Percentiles rank a stretch among this genome's conserved stretches.
phyloP scores from a whole-genome alignment of 202 grass and related monocot genomes.

The Schoenoplectus triqueter region DNA sequence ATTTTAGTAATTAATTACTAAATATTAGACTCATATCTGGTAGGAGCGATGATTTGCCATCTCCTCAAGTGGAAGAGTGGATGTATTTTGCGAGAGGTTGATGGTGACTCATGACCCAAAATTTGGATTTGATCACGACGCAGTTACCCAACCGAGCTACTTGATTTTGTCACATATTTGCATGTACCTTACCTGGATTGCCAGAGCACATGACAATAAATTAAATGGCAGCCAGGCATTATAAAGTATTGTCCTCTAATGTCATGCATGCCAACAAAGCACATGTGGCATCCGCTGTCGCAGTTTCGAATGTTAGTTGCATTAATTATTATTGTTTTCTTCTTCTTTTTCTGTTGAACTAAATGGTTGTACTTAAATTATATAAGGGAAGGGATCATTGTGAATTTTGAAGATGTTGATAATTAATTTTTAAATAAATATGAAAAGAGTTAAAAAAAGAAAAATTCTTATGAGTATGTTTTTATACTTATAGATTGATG shows the following conservation, averaged over 20 bases:
- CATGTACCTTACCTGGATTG: not conserved
- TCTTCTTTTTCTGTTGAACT: not conserved
- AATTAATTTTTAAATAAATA: too few relatives aligned
- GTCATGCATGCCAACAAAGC: constrained; percentile 3
- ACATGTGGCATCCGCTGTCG: not conserved
- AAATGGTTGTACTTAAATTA: not conserved
- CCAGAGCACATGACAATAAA: not conserved
- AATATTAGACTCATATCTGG: too few relatives aligned
- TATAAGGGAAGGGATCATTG: too few relatives aligned
- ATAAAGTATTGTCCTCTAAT: not conserved
- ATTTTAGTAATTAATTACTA: too few relatives aligned
- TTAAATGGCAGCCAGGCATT: not conserved
- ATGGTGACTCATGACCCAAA: not conserved
- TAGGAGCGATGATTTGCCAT: too few relatives aligned
- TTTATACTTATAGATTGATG: too few relatives aligned
- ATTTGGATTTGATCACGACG: not conserved
- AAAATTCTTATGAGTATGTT: too few relatives aligned
- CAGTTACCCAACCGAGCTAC: not conserved
- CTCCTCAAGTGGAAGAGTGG: too few relatives aligned
- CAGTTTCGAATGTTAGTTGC: not conserved
- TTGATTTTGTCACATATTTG: not conserved
- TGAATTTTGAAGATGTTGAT: too few relatives aligned
- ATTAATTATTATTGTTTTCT: not conserved
- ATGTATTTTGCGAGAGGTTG: not conserved
- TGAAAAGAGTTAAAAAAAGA: too few relatives aligned